These are phyloP conservation scores for Neonectria punicea DNA, from an alignment of 2,329 filamentous ascomycete species.

Conservation along the genomic window DNA sequence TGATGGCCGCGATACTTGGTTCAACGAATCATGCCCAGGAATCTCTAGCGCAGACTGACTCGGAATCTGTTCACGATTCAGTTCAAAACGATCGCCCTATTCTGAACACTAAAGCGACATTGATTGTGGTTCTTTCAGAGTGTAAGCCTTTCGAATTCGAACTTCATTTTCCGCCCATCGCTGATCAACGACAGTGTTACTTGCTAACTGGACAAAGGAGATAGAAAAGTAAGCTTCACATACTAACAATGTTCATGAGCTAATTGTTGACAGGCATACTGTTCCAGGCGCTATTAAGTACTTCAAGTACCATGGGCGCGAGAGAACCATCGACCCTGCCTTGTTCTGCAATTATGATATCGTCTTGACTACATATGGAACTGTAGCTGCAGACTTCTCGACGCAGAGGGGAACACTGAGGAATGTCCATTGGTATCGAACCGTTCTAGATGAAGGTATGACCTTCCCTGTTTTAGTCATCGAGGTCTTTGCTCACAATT, in stretches of 20 bases:
- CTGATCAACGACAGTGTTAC: neutral
- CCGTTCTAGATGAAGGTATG: constrained; percentile 9
- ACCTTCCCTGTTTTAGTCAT: no score
- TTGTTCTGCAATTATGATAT: constrained; percentile 1
- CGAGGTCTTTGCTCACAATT: neutral
- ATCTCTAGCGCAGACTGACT: neutral
- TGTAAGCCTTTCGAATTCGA: neutral
- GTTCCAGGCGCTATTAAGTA: neutral
- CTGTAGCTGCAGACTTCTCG: neutral
- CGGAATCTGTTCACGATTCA: neutral
- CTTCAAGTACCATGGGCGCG: constrained; percentile 8
- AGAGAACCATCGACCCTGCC: neutral
- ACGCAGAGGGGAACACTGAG: neutral
- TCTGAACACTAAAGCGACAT: neutral
- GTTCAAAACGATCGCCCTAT: neutral
- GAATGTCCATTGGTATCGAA: neutral
- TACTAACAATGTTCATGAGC: neutral
- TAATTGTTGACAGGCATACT: neutral
- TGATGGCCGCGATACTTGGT: neutral
- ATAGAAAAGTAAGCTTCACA: neutral
- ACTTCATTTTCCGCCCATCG: neutral
- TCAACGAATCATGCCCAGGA: neutral
- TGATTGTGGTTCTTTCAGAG: constrained; percentile 1
- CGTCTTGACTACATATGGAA: constrained; percentile 11
- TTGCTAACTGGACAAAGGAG: neutral